Percentiles rank a stretch among this genome's conserved stretches.
phyloP scores from a whole-genome alignment of 1,284 basidiomycete species.

The Irpex sp. region DNA sequence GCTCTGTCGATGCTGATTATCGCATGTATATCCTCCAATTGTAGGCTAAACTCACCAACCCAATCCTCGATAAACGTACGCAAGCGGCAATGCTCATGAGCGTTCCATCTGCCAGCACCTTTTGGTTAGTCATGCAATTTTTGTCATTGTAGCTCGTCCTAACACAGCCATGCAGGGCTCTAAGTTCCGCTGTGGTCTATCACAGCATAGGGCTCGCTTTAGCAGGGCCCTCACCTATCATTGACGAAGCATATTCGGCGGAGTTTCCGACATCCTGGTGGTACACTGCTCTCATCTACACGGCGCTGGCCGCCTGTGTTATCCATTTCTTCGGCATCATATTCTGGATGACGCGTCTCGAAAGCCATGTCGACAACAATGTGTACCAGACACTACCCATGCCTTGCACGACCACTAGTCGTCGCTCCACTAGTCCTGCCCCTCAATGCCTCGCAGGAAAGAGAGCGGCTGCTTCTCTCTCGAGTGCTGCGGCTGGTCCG shows the following conservation, averaged over 20 bases:
- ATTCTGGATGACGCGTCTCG: neutral
- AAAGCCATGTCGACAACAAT: neutral
- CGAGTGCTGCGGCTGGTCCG: neutral
- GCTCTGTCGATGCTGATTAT: no score
- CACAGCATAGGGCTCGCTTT: neutral
- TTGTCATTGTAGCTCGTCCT: neutral
- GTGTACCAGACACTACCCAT: neutral
- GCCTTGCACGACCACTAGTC: neutral
- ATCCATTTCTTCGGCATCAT: neutral
- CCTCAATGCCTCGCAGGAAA: no score
- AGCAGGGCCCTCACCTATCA: neutral
- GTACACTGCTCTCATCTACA: neutral
- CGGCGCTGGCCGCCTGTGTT: neutral
- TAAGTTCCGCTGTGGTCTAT: neutral
- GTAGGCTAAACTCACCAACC: neutral
- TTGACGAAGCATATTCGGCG: neutral
- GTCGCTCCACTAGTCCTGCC: neutral
- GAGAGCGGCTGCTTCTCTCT: no score
- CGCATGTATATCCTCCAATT: neutral
- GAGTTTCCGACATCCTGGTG: neutral
- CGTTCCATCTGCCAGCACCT: neutral
- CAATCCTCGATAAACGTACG: neutral
- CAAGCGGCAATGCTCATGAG: slow-evolving; percentile 1
- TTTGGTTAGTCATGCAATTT: neutral
- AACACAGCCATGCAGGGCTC: neutral